phyloP scores from a whole-genome alignment of 2,329 filamentous ascomycete species.

The Fusarium tanahbumbuense region DNA sequence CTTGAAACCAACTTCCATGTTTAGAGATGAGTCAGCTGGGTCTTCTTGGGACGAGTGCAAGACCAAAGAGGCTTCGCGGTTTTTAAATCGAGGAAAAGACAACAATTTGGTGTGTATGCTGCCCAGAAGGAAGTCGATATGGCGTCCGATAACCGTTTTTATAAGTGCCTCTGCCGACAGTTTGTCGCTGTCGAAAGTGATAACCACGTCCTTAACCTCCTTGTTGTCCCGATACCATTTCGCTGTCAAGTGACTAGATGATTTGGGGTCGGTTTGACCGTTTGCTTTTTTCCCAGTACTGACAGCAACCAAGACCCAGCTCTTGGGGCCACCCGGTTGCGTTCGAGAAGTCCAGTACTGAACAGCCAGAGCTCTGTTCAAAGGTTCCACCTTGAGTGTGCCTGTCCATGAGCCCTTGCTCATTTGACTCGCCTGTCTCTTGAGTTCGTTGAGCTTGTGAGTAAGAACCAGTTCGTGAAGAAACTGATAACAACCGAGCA shows the following conservation, averaged over 20 bases:
- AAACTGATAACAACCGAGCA: slow-evolving; percentile 85
- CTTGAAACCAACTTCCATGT: slow-evolving; percentile 75
- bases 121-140: slow-evolving; percentile 78
- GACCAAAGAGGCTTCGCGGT: slow-evolving; percentile 67
- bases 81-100: slow-evolving; percentile 69
- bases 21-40: slow-evolving; percentile 74
- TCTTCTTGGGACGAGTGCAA: slow-evolving; percentile 69
- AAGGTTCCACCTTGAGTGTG: slow-evolving; percentile 78
- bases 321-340: slow-evolving; percentile 71
- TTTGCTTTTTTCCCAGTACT: slow-evolving; percentile 69
- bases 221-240: slow-evolving; percentile 89
- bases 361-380: slow-evolving; percentile 84
- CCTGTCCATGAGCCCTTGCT: slow-evolving; percentile 80
- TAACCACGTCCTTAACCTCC: slow-evolving; percentile 75
- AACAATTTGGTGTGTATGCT: slow-evolving; percentile 71
- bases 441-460: slow-evolving; percentile 87
- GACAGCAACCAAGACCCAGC: slow-evolving; percentile 90
- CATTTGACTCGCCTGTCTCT: slow-evolving; percentile 79
- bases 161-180: slow-evolving; percentile 82
- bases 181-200: slow-evolving; percentile 72
- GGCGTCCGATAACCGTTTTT: slow-evolving; percentile 77
- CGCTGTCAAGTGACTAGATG: slow-evolving; percentile 67
- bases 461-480: slow-evolving; percentile 90
- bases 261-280: slow-evolving; percentile 54
- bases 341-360: slow-evolving; percentile 86